Evolutionary conservation across 2,329 filamentous ascomycete genomes (phyloP), one percentile per base, ranked within the genome.

Genomic region (Alternaria ethzedia): DNA sequence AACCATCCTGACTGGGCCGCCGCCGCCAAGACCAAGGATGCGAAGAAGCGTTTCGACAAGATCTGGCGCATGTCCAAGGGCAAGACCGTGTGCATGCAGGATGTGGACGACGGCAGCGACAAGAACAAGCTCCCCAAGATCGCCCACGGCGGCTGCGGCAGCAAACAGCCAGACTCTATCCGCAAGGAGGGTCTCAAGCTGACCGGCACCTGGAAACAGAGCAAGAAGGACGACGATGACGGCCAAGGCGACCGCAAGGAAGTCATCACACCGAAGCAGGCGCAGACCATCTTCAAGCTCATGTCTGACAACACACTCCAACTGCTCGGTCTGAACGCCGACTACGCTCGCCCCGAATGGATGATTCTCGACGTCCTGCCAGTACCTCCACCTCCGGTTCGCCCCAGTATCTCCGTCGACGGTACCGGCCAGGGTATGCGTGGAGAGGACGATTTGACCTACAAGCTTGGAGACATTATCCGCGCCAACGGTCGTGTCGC

Each of bases 391-490:
- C 96, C 96, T 51, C 94, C 96, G 4, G 96, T 99, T 41, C 91
- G 96, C 58, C 96, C 96, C 6, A 97, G 94, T 86, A 97, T 99
- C 73, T 96, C 95, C 21, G 95, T 98, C 84, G 96, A 98, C 76
- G 94, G 96, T 56, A 97, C 93, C 46, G 92, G 93, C 57, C 92
- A 93, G 70, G 96, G 96, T 67, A 90, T 95, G 85, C 91, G 96
- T 67, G 96, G 96, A 78, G 96, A 99, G 82, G 96, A 99, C 80
- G 96, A 99, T 86, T 87, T 99, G 87, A 99, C 96, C 0, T 99
- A 97, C 87, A 99, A 99, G 83, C 86, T 99, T 30, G 94, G 94
- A 75, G 96, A 99, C 82, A 97, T 99, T 75, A 96, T 99, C 73
- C 94, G 96, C 70, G 95, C 96, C 73, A 99, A 99, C 83, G 91